Evolutionary conservation across 768 basidiomycete genomes (phyloP).

Genomic region (Trametes gibbosa): DNA sequence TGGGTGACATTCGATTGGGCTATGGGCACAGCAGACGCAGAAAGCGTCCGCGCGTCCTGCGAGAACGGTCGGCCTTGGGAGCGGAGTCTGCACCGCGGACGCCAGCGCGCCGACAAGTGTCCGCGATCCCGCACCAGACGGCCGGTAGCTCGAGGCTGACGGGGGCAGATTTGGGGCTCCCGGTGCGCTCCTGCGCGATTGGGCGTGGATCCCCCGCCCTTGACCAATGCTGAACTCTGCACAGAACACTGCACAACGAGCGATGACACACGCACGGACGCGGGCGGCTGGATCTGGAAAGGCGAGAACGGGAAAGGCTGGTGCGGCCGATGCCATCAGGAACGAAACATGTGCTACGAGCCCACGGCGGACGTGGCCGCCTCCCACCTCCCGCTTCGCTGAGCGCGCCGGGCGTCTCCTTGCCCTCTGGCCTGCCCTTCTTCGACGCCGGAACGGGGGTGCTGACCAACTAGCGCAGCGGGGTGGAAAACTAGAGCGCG

Average conservation of each 20-base stretch:
- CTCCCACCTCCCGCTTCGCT: background rate
- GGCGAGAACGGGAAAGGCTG: background rate
- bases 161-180: background rate
- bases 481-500: background rate
- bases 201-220: background rate
- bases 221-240: no score
- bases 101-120: slow-evolving; percentile 3
- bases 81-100: background rate
- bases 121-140: slow-evolving; percentile 12
- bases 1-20: background rate
- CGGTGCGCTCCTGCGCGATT: slow-evolving; percentile 12
- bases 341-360: slow-evolving; percentile 15
- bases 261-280: background rate
- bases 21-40: background rate
- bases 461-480: background rate
- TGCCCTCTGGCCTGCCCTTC: background rate
- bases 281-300: slow-evolving; percentile 1
- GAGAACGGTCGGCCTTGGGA: background rate
- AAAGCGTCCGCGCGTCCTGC: slow-evolving; percentile 4
- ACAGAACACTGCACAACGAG: no score
- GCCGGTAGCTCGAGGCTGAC: slow-evolving; percentile 20
- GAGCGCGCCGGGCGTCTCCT: background rate
- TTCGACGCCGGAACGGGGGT: background rate
- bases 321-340: slow-evolving; percentile 1
- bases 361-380: slow-evolving; percentile 11